Base-by-base conservation (phyloP, 805 yeast species). In the Kuraishia ogatae region DNA sequence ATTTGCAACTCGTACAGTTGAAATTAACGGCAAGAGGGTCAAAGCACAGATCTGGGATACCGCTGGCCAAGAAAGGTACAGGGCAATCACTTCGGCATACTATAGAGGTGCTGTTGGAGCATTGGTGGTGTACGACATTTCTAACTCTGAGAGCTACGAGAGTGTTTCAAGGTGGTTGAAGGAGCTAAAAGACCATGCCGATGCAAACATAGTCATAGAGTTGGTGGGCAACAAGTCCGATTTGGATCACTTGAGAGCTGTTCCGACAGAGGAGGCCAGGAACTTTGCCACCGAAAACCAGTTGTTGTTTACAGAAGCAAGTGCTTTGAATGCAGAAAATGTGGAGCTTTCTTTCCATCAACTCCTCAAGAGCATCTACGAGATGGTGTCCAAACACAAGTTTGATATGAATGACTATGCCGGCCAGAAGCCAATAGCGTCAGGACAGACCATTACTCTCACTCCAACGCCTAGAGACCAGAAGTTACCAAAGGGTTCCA, bases 31-130 rank as follows among this genome's bases (percentile, higher is more conserved):
- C 49, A 87, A 87, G 66, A 75, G 89, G 67, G 86, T 89, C 62
- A 89, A 89, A 70, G 93, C 96, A 2, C 96, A 90, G 72, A 86
- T 91, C 62, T 93, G 99, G 99, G 99, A 93, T 72, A 93, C 99
- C 43, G 99, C 99, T 1, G 99, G 99, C 58, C 99, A 93, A 76
- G 99, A 93, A 72, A 84, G 99, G 71, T 93, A 94, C 77, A 83
- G 99, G 64, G 98, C 99, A 50, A 93, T 93, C 70, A 94, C 99
- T 35, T 85, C 94, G 56, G 98, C 98, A 5, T 93, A 93, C 74
- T 93, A 93, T 71, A 82, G 99, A 68, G 99, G 98, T 48, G 98
- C 99, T 1, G 97, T 92, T 54, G 99, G 99, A 57, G 98, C 98
- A 2, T 79, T 93, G 64, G 87, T 93, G 56, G 96, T 93, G 60